A percentile compares a stretch with the other conserved stretches of the same genome.
These are phyloP conservation scores for Malus fusca DNA, from an alignment of 306 rosid species.

Conservation along the genomic window DNA sequence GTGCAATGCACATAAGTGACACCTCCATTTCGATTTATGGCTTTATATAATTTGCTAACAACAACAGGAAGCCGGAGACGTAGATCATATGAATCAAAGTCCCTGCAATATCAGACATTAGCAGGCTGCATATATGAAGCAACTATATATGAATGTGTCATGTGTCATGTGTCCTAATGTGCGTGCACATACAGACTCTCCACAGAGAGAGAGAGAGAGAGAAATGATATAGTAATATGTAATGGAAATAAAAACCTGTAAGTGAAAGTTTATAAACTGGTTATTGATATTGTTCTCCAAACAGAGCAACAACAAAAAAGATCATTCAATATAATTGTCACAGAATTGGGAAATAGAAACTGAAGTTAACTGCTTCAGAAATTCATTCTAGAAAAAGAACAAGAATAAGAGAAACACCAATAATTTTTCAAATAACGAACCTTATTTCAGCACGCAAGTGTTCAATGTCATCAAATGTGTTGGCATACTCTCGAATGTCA, in stretches of 20 bases:
- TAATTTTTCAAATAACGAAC: conserved; percentile 30
- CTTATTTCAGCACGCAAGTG: conserved; percentile 96
- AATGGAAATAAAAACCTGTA: not conserved
- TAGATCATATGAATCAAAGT: conserved; percentile 82
- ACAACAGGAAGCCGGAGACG: conserved; percentile 76
- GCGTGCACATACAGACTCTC: not conserved
- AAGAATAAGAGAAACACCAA: not conserved
- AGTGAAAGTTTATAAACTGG: not conserved
- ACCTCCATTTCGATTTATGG: conserved; percentile 73
- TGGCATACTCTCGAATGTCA: conserved; percentile 71
- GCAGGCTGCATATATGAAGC: conserved; percentile 13
- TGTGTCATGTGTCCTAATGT: not conserved
- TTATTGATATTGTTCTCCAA: not conserved
- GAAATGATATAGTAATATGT: not conserved
- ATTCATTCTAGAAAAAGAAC: not conserved
- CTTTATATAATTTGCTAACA: conserved; percentile 66
- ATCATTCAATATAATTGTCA: not conserved
- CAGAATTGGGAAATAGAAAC: not conserved
- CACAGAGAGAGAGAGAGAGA: too few species aligned
- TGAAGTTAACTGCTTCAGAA: not conserved
- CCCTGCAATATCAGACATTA: conserved; percentile 52
- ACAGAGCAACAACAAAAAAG: not conserved
- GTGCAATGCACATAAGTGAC: conserved; percentile 91
- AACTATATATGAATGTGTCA: not conserved
- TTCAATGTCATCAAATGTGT: conserved; percentile 56